These are phyloP conservation scores for Amoeboaphelidium protococcarum DNA, from an alignment of 371 early-diverging fungal genomes.

Conservation along the genomic window DNA sequence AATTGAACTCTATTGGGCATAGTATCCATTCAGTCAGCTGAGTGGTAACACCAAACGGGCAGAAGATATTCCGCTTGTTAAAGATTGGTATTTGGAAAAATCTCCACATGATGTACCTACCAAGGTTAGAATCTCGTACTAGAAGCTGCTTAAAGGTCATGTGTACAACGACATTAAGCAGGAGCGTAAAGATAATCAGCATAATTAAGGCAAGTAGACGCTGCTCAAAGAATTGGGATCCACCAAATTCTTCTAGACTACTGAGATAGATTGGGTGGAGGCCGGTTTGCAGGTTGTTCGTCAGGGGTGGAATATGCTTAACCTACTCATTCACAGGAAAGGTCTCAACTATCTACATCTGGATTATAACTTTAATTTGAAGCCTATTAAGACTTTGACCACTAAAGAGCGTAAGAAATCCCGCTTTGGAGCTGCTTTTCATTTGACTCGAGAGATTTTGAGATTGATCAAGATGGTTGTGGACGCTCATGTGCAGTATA, in stretches of 20 bases:
- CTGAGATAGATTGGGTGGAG: slow-evolving; percentile 97
- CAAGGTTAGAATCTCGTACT: slow-evolving; percentile 92
- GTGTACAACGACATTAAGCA: slow-evolving; percentile 77
- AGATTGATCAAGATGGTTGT: slow-evolving; percentile 92
- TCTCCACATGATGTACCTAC: slow-evolving; percentile 77
- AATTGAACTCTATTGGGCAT: slow-evolving; percentile 87
- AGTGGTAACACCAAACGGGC: slow-evolving; percentile 79
- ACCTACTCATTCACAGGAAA: slow-evolving; percentile 87
- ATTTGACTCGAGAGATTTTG: slow-evolving; percentile 79
- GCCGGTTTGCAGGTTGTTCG: slow-evolving; percentile 88
- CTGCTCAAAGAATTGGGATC: slow-evolving; percentile 76
- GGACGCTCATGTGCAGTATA: slow-evolving; percentile 88
- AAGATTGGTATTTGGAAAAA: slow-evolving; percentile 92
- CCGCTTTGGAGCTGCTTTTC: slow-evolving; percentile 95
- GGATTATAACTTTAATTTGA: slow-evolving; percentile 95
- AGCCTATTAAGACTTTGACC: slow-evolving; percentile 87
- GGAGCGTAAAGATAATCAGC: slow-evolving; percentile 56
- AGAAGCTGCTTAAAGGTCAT: slow-evolving; percentile 71
- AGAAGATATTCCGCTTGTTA: slow-evolving; percentile 78
- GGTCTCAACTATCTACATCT: slow-evolving; percentile 86
- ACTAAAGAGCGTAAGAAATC: slow-evolving; percentile 99
- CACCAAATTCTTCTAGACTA: slow-evolving; percentile 94
- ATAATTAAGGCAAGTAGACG: slow-evolving; percentile 65
- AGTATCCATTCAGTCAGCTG: slow-evolving; percentile 82
- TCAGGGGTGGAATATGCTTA: slow-evolving; percentile 97